A percentile compares a stretch with the other conserved stretches of the same genome.
phyloP scores from a whole-genome alignment of 192 early-diverging fungal species.

The Thoreauomyces humboldtii region DNA sequence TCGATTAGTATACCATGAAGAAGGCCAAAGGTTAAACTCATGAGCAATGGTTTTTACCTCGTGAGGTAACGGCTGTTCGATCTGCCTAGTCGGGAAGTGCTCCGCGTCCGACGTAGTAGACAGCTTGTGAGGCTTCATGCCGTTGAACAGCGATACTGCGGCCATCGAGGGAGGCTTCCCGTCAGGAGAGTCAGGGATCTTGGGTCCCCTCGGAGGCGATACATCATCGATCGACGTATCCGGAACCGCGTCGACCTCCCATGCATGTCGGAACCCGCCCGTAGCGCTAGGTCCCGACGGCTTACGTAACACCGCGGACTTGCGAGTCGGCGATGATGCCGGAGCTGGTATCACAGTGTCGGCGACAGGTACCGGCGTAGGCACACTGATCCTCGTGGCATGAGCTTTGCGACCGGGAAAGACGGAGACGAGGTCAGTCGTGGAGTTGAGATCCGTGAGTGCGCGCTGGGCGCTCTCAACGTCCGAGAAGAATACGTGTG shows the following conservation, averaged over 20 bases:
- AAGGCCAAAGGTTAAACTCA: not conserved
- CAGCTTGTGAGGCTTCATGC: not conserved
- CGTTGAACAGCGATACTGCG: not conserved
- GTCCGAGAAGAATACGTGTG: not conserved
- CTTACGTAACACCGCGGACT: too few species aligned
- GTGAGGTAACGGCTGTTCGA: not conserved
- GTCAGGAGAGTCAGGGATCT: too few species aligned
- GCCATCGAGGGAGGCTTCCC: not conserved
- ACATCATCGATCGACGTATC: too few species aligned
- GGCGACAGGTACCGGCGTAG: too few species aligned
- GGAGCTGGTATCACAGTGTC: too few species aligned
- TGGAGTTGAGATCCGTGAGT: not conserved
- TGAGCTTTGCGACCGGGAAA: not conserved
- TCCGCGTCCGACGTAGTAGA: not conserved
- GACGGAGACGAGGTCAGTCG: constrained; percentile 6
- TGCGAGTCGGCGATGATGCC: too few species aligned
- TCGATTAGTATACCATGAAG: not conserved
- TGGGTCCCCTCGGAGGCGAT: too few species aligned
- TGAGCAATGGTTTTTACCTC: not conserved
- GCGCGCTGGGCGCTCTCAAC: not conserved
- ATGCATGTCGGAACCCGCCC: too few species aligned
- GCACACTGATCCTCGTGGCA: too few species aligned
- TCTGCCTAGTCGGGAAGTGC: constrained; percentile 11
- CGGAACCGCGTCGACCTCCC: too few species aligned
- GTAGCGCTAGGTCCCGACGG: too few species aligned